Percentiles rank a stretch among this genome's conserved stretches.
These are phyloP conservation scores for Spatholobus suberectus DNA, from an alignment of 306 rosid species.

Conservation along the genomic window DNA sequence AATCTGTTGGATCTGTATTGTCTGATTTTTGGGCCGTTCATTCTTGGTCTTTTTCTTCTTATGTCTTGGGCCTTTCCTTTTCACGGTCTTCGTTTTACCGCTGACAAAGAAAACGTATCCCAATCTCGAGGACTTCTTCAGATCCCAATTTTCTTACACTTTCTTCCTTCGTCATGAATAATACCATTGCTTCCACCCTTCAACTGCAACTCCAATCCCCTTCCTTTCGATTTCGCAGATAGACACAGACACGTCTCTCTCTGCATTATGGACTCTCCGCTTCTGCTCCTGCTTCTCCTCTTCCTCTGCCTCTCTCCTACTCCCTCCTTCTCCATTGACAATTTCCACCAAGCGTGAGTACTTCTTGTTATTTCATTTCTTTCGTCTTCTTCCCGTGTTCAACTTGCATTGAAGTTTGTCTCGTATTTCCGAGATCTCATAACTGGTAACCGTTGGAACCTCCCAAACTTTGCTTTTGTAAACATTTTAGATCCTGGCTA, in stretches of 20 bases:
- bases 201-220: not conserved
- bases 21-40: not conserved
- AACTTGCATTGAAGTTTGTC: not conserved
- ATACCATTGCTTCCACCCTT: slow-evolving; percentile 10
- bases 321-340: slow-evolving; percentile 56
- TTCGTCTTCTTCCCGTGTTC: not conserved
- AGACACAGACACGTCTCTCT: not conserved
- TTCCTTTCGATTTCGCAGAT: slow-evolving; percentile 37
- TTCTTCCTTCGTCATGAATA: slow-evolving; percentile 31
- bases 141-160: slow-evolving; percentile 63
- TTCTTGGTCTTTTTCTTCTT: not conserved
- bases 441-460: not conserved
- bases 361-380: not conserved
- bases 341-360: slow-evolving; percentile 81
- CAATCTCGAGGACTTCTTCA: slow-evolving; percentile 46
- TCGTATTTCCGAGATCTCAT: slow-evolving; percentile 23
- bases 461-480: not conserved
- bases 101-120: slow-evolving; percentile 51
- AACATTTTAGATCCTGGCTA: slow-evolving; percentile 7
- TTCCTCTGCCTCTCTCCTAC: slow-evolving; percentile 51
- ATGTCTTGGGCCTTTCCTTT: not conserved
- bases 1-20: too few species aligned
- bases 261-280: slow-evolving; percentile 55
- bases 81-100: slow-evolving; percentile 31
- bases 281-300: slow-evolving; percentile 45